Evolutionary conservation across 2,329 filamentous ascomycete species (phyloP), one percentile per base, ranked within the genome.

Genomic region (Hypomyces perniciosus): DNA sequence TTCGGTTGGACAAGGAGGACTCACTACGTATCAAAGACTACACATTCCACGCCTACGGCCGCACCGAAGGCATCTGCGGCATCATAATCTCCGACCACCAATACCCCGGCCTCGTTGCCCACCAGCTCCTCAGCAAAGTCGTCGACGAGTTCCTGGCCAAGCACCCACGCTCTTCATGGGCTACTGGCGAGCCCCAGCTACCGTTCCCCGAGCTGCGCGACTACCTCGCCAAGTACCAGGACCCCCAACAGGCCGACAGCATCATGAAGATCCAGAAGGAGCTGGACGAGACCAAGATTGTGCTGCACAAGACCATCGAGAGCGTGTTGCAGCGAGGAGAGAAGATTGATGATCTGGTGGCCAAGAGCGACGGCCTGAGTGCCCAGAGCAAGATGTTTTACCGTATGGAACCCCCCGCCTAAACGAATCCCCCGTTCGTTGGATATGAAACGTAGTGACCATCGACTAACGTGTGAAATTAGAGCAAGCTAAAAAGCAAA

Each of bases 371-470:
- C 62, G 89, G 85, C 9, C 72, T 99, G 63, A 95, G 89, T 71
- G 81, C 83, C 45, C 88, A 93, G 77, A 96, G 90, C 74, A 97
- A 96, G 80, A 92, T 95, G 86, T 99, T 99, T 70, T 97, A 97
- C 70, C 90, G 86, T 86, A 70, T 13, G 51, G 7, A 12, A 27
- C 1, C 4, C 10, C 10, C 62, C 78, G 72, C 26, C 6, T 12
- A n/a, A n/a, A 1, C 30, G 6, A 13, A 9, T 27, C 28, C 27
- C 28, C 13, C 5, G 13, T 39, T 40, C 20, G 9, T n/a, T 29
- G 5, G 7, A n/a, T 26, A 26, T 33, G 28, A 44, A 6, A 31
- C 12, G 12, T 4, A 6, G 12, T 28, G 12, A 8, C 7, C 7
- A 20, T 28, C 28, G 12, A 42, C 51, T 59, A 40, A 57, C 54